These are phyloP conservation scores for Fonsecaea pedrosoi DNA, from an alignment of 2,329 filamentous ascomycete species.

Conservation along the genomic window DNA sequence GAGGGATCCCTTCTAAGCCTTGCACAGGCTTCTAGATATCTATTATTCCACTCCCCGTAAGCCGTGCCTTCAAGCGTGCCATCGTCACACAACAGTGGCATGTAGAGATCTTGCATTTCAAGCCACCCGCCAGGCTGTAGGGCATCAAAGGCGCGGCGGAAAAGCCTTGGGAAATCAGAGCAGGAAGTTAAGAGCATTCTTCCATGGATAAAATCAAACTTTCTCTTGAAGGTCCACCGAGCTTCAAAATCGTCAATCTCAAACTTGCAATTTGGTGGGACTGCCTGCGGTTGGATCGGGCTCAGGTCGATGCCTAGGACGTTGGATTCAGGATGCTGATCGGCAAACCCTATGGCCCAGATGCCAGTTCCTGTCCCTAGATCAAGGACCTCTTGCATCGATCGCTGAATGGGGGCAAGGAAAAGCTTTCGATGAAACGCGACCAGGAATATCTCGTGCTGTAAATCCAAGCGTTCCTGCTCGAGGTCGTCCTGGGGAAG, in stretches of 20 bases:
- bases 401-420: slow-evolving; percentile 23
- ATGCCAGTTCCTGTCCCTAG: slow-evolving; percentile 36
- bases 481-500: slow-evolving; percentile 46
- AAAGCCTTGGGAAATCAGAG: slow-evolving; percentile 47
- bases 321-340: slow-evolving; percentile 37
- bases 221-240: slow-evolving; percentile 38
- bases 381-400: slow-evolving; percentile 31
- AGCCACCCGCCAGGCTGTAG: slow-evolving; percentile 47
- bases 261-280: slow-evolving; percentile 45
- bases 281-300: slow-evolving; percentile 31
- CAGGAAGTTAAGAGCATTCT: slow-evolving; percentile 41
- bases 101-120: slow-evolving; percentile 47
- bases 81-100: slow-evolving; percentile 8
- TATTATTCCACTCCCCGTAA: slow-evolving; percentile 39
- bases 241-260: slow-evolving; percentile 42
- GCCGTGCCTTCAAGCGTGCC: slow-evolving; percentile 23
- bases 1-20: slow-evolving; percentile 30
- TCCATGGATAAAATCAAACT: slow-evolving; percentile 42
- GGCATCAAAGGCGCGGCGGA: slow-evolving; percentile 34
- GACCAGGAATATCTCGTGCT: slow-evolving; percentile 25
- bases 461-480: slow-evolving; percentile 44
- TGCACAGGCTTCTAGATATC: slow-evolving; percentile 38
- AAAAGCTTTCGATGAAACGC: slow-evolving; percentile 23
- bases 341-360: slow-evolving; percentile 37
- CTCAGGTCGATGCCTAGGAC: slow-evolving; percentile 39